phyloP scores from a whole-genome alignment of 768 basidiomycete genomes.

The Suillus paluster region DNA sequence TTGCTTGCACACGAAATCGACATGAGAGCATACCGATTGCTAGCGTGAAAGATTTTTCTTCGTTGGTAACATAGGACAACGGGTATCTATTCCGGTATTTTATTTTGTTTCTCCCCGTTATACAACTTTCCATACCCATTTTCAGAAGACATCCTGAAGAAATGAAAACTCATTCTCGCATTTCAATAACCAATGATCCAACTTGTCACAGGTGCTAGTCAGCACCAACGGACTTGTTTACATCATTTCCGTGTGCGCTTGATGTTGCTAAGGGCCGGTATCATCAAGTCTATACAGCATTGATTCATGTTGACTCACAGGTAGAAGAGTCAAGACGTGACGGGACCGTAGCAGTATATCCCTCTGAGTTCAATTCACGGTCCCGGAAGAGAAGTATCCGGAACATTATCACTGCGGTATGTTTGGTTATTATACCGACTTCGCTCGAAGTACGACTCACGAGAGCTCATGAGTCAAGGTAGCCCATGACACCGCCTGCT shows the following conservation, averaged over 20 bases:
- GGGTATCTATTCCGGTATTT: not conserved
- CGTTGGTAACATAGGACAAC: not conserved
- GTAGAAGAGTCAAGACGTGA: not conserved
- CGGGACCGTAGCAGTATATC: no score
- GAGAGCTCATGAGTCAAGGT: not conserved
- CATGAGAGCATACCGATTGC: not conserved
- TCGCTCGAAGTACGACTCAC: not conserved
- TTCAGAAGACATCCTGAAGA: no score
- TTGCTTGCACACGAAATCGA: no score
- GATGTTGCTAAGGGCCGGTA: not conserved
- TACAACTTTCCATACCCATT: not conserved
- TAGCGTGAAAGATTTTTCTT: not conserved
- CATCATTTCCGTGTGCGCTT: not conserved
- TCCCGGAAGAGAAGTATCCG: not conserved
- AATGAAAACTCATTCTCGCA: not conserved
- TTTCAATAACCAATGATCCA: no score
- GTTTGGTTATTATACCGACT: not conserved
- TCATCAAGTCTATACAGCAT: not conserved
- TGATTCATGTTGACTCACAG: not conserved
- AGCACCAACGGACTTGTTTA: not conserved
- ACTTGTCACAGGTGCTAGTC: no score
- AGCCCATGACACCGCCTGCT: not conserved
- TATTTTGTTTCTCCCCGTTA: not conserved
- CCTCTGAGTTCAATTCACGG: not conserved
- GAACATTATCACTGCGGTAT: not conserved